Evolutionary conservation across 805 yeast species (phyloP).

Genomic region (Ogataea nonfermentans): DNA sequence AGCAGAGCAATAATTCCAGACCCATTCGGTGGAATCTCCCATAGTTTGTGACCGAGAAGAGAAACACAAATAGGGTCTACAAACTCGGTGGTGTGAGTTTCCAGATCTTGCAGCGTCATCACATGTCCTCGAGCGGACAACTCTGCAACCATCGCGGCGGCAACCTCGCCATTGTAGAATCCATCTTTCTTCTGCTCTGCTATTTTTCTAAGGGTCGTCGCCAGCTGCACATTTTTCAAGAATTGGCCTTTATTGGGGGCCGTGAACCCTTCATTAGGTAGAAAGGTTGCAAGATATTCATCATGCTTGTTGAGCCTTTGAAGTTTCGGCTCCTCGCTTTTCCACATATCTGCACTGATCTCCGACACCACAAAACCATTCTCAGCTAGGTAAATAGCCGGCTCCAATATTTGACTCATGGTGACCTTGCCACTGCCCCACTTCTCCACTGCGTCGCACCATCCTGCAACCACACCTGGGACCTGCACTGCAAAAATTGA

Average conservation of each 20-base stretch:
- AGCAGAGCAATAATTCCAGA: slow-evolving; percentile 76
- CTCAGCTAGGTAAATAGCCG: slow-evolving; percentile 69
- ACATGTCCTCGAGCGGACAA: slow-evolving; percentile 55
- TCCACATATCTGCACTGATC: slow-evolving; percentile 54
- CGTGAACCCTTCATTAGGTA: slow-evolving; percentile 35
- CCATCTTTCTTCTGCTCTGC: slow-evolving; percentile 61
- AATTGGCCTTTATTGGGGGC: slow-evolving; percentile 62
- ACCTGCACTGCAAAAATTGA: slow-evolving; percentile 65
- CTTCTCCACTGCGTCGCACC: slow-evolving; percentile 63
- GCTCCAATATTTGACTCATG: slow-evolving; percentile 54
- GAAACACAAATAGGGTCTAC: slow-evolving; percentile 62
- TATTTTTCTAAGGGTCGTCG: slow-evolving; percentile 49
- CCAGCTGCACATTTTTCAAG: slow-evolving; percentile 50
- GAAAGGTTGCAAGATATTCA: slow-evolving; percentile 31
- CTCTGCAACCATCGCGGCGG: slow-evolving; percentile 58
- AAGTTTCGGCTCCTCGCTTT: slow-evolving; percentile 39
- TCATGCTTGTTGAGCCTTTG: slow-evolving; percentile 34
- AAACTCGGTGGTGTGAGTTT: slow-evolving; percentile 54
- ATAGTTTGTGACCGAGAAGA: slow-evolving; percentile 52
- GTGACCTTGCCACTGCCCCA: slow-evolving; percentile 75
- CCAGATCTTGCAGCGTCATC: slow-evolving; percentile 54
- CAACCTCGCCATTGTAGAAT: slow-evolving; percentile 70
- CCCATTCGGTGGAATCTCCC: slow-evolving; percentile 87
- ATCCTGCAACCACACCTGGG: slow-evolving; percentile 80
- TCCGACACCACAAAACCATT: slow-evolving; percentile 64